phyloP scores from a whole-genome alignment of 208 protist species.

The Phytomonas francai region DNA sequence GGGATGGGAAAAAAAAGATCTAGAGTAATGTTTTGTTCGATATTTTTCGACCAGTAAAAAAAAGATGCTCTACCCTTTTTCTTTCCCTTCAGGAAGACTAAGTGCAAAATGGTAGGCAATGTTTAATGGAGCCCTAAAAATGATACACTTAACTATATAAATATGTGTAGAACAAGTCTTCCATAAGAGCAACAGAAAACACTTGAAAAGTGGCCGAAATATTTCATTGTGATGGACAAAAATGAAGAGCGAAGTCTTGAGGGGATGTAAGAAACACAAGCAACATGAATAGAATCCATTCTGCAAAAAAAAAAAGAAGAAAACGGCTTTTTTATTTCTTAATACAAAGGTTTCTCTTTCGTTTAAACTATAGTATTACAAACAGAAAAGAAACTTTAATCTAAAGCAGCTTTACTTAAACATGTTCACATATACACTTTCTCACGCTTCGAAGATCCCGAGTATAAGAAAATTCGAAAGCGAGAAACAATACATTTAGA shows the following conservation, averaged over 20 bases:
- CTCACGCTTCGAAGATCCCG: background rate
- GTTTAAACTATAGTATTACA: constrained; percentile 5
- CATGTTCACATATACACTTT: background rate
- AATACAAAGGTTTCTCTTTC: background rate
- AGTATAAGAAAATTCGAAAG: constrained; percentile 10
- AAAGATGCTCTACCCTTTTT: background rate
- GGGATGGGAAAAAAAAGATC: background rate
- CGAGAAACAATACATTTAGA: constrained; percentile 9
- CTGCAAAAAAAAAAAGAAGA: background rate
- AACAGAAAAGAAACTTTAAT: background rate
- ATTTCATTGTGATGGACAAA: background rate
- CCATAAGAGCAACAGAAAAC: background rate
- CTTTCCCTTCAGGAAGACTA: background rate
- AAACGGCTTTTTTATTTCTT: background rate
- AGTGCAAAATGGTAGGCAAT: background rate
- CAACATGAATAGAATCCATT: background rate
- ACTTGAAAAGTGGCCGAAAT: background rate
- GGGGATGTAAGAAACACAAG: background rate
- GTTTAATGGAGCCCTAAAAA: background rate
- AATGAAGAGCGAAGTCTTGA: background rate
- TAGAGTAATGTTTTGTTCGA: background rate
- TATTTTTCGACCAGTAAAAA: constrained; percentile 6
- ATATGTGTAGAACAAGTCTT: background rate
- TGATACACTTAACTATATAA: background rate
- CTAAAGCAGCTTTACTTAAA: background rate